Evolutionary conservation across 2,329 filamentous ascomycete genomes (phyloP).

Genomic region (Tolypocladium paradoxum): DNA sequence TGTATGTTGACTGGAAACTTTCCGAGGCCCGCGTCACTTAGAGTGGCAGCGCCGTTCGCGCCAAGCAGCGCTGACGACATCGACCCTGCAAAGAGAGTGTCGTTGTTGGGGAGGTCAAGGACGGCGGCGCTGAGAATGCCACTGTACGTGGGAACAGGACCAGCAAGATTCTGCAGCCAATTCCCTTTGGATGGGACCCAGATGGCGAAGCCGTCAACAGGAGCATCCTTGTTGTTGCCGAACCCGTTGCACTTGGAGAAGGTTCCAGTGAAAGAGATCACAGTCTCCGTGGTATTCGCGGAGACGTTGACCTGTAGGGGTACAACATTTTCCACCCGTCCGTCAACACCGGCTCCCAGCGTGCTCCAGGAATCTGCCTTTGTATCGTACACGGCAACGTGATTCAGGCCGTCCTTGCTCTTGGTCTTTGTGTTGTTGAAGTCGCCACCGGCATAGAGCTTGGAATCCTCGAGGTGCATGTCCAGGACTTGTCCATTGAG

Average conservation of each 20-base stretch:
- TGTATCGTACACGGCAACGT: conserved; percentile 68
- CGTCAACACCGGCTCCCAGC: conserved; percentile 78
- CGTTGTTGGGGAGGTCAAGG: conserved; percentile 51
- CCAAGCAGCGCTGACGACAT: conserved; percentile 65
- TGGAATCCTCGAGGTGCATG: conserved; percentile 55
- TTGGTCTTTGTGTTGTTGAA: conserved; percentile 65
- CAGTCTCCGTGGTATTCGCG: conserved; percentile 53
- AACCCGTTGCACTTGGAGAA: conserved; percentile 67
- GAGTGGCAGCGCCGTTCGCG: conserved; percentile 60
- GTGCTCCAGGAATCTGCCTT: conserved; percentile 60
- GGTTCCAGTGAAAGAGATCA: conserved; percentile 68
- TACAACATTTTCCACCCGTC: conserved; percentile 63
- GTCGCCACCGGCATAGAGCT: conserved; percentile 71
- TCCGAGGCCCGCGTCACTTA: conserved; percentile 44
- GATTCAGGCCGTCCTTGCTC: conserved; percentile 53
- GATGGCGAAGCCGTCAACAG: conserved; percentile 68
- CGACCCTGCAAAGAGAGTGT: conserved; percentile 71
- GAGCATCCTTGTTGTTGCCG: conserved; percentile 46
- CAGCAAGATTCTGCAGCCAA: conserved; percentile 74
- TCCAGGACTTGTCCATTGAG: conserved; percentile 69
- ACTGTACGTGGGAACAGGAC: conserved; percentile 52
- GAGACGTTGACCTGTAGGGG: conserved; percentile 73
- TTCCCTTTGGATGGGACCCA: conserved; percentile 82
- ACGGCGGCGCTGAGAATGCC: conserved; percentile 63
- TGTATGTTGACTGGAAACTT: conserved; percentile 47